phyloP scores from a whole-genome alignment of 805 yeast genomes.

The Ogataea parapolymorpha region DNA sequence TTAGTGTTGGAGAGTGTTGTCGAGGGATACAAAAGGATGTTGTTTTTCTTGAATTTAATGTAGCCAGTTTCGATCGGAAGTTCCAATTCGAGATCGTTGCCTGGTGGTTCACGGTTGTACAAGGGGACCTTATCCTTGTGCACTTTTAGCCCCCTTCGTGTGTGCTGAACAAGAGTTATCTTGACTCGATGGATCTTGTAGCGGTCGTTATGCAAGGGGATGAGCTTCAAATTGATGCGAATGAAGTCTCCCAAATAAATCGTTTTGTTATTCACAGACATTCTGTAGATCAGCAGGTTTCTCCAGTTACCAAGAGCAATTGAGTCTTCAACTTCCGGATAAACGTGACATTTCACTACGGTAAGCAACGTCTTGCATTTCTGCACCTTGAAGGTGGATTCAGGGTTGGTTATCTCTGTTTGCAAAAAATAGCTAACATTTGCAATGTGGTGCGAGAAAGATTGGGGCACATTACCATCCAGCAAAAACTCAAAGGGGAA shows the following conservation, averaged over 20 bases:
- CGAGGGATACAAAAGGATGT: conserved; percentile 21
- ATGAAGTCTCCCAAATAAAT: conserved; percentile 20
- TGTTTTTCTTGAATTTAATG: conserved; percentile 1
- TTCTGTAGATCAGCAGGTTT: conserved; percentile 25
- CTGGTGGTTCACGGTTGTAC: background rate
- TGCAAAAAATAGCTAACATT: conserved; percentile 19
- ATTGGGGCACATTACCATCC: conserved; percentile 23
- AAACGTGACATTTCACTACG: conserved; percentile 17
- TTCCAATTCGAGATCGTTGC: background rate
- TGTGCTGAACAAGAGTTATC: conserved; percentile 24
- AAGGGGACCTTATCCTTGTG: background rate
- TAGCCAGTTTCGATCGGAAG: conserved; percentile 2
- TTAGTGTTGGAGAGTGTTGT: conserved; percentile 12
- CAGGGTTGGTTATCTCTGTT: background rate
- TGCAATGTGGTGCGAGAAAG: conserved; percentile 21
- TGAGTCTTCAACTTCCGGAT: conserved; percentile 12
- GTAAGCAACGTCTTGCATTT: conserved; percentile 9
- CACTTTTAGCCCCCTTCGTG: conserved; percentile 11
- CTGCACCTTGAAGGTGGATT: conserved; percentile 1
- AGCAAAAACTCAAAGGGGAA: conserved; percentile 29
- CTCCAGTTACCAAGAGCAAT: conserved; percentile 34
- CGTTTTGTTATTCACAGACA: conserved; percentile 18
- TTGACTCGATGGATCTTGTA: conserved; percentile 23
- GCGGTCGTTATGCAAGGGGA: conserved; percentile 22
- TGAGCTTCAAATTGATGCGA: conserved; percentile 17